Evolutionary conservation across 768 basidiomycete species (phyloP), one percentile per base, ranked within the genome.

Genomic region (Tulasnella sp.): DNA sequence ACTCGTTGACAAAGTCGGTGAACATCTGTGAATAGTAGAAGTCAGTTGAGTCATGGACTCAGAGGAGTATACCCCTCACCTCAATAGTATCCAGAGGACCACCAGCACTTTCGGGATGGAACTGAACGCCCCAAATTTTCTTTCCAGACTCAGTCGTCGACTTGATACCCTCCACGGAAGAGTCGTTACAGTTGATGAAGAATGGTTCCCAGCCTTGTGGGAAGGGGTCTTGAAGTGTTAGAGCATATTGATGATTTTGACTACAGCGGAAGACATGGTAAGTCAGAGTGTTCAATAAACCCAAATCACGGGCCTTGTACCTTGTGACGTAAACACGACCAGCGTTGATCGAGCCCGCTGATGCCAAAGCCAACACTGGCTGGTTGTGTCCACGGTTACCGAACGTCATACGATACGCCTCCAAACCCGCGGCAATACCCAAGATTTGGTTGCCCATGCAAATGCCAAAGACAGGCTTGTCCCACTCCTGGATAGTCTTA

Each of bases 311-410:
- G 82, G 86, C 55, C 51, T 51, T 20, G 9, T 83, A 92, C 91
- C 92, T 95, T 1, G 95, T 99, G 69, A 99, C 96, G 85, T 99
- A 99, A 35, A 99, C 96, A 69, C 98, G 88, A 23, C 98, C 98
- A 74, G 96, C 95, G 83, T 90, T 94, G 86, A 99, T 96, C 35
- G 93, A 95, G 3, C 97, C 96, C 13, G 93, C 88, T 37, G 91
- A 92, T n/a, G 96, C 95, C 75, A 99, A 87, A 39, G 98, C 97
- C 67, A 99, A 88, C 16, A 99, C 98, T 40, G 98, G 98, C 84
- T 99, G 98, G 84, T 99, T 99, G 85, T 99, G 98, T 23, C 98
- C 98, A 81, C 98, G 92, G 84, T 99, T 98, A n/a, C 98, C 98
- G 83, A 99, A 99, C 13, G 92, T 95, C 98, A 99, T 99, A 69